Percentiles rank a stretch among this genome's conserved stretches.
Evolutionary conservation across 2,329 filamentous ascomycete genomes (phyloP).

Genomic region (Phyllosticta capitalensis): DNA sequence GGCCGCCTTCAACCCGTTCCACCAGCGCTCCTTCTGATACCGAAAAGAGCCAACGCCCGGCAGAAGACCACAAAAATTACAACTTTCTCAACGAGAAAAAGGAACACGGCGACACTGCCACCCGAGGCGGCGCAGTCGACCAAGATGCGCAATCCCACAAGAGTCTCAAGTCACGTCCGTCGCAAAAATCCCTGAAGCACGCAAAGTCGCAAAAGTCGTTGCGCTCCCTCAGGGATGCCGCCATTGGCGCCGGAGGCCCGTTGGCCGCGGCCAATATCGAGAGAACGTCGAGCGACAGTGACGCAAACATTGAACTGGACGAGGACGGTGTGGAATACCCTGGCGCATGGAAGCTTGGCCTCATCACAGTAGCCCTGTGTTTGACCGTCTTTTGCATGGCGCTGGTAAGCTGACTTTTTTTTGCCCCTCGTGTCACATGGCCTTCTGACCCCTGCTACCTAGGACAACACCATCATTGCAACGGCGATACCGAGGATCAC

Average conservation of each 20-base stretch:
- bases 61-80: background rate
- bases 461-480: slow-evolving; percentile 19
- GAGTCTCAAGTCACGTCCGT: background rate
- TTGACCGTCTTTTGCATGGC: slow-evolving; percentile 22
- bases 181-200: background rate
- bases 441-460: background rate
- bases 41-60: background rate
- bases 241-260: background rate
- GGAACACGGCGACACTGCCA: background rate
- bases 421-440: background rate
- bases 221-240: background rate
- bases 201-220: background rate
- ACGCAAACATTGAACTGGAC: background rate
- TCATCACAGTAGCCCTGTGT: slow-evolving; percentile 21
- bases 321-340: slow-evolving; percentile 28
- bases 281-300: background rate
- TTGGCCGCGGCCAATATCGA: background rate
- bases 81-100: background rate
- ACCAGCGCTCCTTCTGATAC: background rate
- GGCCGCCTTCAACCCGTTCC: background rate
- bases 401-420: slow-evolving; percentile 11
- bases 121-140: background rate
- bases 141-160: background rate
- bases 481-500: slow-evolving; percentile 24
- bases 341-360: slow-evolving; percentile 16